These are phyloP conservation scores for Sisymbrium altissimum DNA, from an alignment of 345 rosid species.

Conservation along the genomic window DNA sequence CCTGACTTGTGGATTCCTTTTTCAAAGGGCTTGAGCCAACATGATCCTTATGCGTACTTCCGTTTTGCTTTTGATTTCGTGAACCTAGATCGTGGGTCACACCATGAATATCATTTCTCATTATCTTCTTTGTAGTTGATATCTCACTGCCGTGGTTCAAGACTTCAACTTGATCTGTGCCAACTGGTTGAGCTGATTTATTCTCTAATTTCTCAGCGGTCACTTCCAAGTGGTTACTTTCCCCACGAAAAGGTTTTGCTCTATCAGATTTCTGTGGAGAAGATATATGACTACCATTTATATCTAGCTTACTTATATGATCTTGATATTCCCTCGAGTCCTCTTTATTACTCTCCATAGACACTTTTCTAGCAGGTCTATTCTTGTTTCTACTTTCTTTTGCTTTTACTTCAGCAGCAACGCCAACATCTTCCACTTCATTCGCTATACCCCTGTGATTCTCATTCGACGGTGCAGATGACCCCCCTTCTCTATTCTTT, in stretches of 20 bases:
- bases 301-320: constrained; percentile 38
- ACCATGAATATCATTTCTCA: constrained; percentile 43
- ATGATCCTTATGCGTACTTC: constrained; percentile 45
- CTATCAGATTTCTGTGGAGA: constrained; percentile 32
- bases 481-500: constrained; percentile 49
- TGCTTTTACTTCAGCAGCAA: constrained; percentile 39
- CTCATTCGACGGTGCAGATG: constrained; percentile 54
- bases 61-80: constrained; percentile 50
- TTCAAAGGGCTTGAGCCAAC: constrained; percentile 66
- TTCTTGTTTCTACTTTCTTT: constrained; percentile 48
- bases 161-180: constrained; percentile 43
- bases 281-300: constrained; percentile 34
- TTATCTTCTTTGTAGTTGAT: constrained; percentile 38
- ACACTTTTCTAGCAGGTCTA: constrained; percentile 37
- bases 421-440: constrained; percentile 36
- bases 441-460: constrained; percentile 34
- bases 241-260: constrained; percentile 33
- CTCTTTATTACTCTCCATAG: constrained; percentile 41
- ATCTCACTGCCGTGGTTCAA: constrained; percentile 39
- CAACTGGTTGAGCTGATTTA: constrained; percentile 42
- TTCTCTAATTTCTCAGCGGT: constrained; percentile 43
- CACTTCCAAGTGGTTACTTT: constrained; percentile 40
- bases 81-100: constrained; percentile 45
- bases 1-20: constrained; percentile 66
- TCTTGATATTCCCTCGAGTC: constrained; percentile 33